Percentiles rank a stretch among this genome's conserved stretches.
Evolutionary conservation across 169 alveolate species (phyloP).

Genomic region (Cryptosporidium sp.): DNA sequence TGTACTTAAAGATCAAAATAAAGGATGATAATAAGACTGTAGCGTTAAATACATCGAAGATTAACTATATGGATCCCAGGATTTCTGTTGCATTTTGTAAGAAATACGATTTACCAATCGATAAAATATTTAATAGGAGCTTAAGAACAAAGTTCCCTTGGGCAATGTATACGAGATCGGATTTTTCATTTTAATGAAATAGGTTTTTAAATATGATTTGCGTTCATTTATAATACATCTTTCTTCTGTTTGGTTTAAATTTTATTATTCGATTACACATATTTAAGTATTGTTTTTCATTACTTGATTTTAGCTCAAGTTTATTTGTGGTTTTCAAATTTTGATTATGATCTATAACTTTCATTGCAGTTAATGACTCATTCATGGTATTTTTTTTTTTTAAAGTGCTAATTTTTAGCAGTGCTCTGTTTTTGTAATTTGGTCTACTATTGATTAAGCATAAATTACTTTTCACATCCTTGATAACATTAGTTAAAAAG

Average conservation of each 20-base stretch:
- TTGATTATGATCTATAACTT: background rate
- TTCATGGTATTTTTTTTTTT: slow-evolving; percentile 1
- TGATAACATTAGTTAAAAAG: background rate
- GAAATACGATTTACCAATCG: slow-evolving; percentile 95
- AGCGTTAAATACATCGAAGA: slow-evolving; percentile 98
- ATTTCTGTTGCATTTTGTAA: slow-evolving; percentile 97
- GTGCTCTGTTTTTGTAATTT: slow-evolving; percentile 22
- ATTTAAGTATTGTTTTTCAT: slow-evolving; percentile 12
- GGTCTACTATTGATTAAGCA: slow-evolving; percentile 4
- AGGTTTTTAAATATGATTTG: background rate
- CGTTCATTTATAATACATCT: background rate
- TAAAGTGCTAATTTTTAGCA: slow-evolving; percentile 1
- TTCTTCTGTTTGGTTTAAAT: slow-evolving; percentile 50
- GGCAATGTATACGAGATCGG: slow-evolving; percentile 97
- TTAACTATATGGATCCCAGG: slow-evolving; percentile 99
- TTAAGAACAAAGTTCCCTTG: slow-evolving; percentile 96
- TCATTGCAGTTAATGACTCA: background rate
- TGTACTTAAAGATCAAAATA: slow-evolving; percentile 83
- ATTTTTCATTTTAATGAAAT: slow-evolving; percentile 87
- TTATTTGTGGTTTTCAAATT: background rate
- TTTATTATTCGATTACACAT: slow-evolving; percentile 1
- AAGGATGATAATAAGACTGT: slow-evolving; percentile 96
- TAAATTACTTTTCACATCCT: slow-evolving; percentile 21
- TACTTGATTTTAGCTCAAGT: background rate
- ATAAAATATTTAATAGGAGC: slow-evolving; percentile 94